Conservation (phyloP, 805 yeast species). For the Schwanniomyces pseudopolymorphus region DNA sequence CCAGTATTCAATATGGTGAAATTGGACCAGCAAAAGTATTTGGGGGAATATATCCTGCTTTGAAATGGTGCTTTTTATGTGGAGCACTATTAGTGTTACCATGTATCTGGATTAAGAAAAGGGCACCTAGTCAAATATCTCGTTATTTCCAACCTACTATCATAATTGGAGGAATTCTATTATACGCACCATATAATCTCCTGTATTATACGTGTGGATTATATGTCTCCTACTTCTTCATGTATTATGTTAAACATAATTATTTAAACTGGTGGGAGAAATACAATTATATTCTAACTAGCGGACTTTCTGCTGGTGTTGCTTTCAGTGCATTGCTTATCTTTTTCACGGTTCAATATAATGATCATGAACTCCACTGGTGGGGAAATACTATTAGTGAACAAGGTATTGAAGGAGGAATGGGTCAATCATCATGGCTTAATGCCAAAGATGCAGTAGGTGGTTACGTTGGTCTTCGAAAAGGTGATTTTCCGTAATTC, state of each 20-base stretch:
- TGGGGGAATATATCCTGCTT: conserved; percentile 50
- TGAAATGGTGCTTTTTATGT: conserved; percentile 59
- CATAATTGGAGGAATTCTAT: conserved; percentile 49
- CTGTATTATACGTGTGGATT: conserved; percentile 60
- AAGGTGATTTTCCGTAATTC: conserved; percentile 29
- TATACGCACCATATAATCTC: conserved; percentile 53
- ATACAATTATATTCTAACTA: conserved; percentile 62
- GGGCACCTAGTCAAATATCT: conserved; percentile 32
- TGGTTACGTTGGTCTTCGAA: conserved; percentile 31
- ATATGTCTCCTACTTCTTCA: conserved; percentile 55
- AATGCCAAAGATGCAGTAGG: conserved; percentile 28
- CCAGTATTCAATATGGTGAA: conserved; percentile 56
- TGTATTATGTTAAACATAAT: conserved; percentile 50
- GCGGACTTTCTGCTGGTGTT: conserved; percentile 61
- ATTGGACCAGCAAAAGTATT: conserved; percentile 62
- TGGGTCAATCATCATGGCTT: conserved; percentile 27
- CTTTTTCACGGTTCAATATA: conserved; percentile 53
- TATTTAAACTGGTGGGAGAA: conserved; percentile 68
- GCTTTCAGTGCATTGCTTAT: conserved; percentile 60
- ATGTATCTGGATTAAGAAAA: conserved; percentile 33
- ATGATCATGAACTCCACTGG: conserved; percentile 49
- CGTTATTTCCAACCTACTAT: conserved; percentile 55
- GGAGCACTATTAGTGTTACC: conserved; percentile 46
- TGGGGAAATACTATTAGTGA: conserved; percentile 55
- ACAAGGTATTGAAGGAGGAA: conserved; percentile 38